Conservation (phyloP, 345 rosid species). For the Eucalyptus pauciflora region DNA sequence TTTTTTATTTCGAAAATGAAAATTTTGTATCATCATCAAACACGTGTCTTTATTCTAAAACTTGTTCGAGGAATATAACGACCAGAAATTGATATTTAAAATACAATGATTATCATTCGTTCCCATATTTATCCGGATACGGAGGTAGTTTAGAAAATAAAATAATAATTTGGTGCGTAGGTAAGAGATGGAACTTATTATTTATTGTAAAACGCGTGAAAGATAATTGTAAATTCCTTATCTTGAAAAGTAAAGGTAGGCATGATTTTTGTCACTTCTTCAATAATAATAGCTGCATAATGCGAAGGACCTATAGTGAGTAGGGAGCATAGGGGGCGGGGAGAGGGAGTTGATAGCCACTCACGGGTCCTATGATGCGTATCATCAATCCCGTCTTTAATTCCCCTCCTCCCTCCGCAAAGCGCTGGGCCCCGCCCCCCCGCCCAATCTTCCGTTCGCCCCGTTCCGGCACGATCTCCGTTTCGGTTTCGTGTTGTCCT, state of each 20-base stretch:
- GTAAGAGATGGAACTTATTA: neutral
- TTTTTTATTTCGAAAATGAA: too few relatives aligned
- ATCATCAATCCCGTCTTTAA: neutral
- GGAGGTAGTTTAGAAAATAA: too few relatives aligned
- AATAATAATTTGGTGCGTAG: too few relatives aligned
- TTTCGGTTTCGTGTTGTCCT: neutral
- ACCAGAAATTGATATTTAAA: too few relatives aligned
- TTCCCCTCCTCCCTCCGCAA: neutral
- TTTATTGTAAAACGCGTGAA: neutral
- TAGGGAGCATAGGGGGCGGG: neutral
- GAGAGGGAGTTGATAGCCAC: neutral
- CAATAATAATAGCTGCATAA: neutral
- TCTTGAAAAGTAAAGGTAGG: neutral
- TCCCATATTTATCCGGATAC: too few relatives aligned
- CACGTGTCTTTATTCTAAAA: rapidly evolving
- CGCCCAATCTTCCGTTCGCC: rapidly evolving
- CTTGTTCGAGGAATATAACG: rapidly evolving
- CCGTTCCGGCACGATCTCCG: neutral
- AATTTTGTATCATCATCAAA: rapidly evolving
- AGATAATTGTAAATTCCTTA: neutral
- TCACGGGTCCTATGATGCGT: neutral
- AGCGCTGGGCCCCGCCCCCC: neutral
- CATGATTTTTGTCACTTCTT: neutral
- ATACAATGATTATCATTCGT: too few relatives aligned
- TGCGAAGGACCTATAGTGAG: neutral